Conservation (phyloP, 345 rosid genomes). For the Pistacia atlantica region DNA sequence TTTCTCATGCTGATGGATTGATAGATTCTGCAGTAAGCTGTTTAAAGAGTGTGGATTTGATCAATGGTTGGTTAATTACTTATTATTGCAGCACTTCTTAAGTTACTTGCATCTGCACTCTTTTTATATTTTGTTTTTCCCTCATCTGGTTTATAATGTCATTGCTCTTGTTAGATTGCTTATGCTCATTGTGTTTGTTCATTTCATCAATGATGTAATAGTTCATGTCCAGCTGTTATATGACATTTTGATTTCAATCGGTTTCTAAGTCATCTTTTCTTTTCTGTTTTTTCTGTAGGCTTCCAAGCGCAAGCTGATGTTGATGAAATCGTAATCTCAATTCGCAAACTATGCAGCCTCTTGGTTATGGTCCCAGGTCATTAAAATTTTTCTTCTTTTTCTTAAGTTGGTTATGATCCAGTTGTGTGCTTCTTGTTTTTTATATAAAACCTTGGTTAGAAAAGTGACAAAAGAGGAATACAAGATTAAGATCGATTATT, state of each 20-base stretch:
- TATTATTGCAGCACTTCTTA: slow-evolving; percentile 9
- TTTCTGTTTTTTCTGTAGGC: slow-evolving; percentile 42
- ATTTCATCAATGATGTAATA: background rate
- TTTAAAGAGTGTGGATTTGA: slow-evolving; percentile 45
- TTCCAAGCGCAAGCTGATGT: slow-evolving; percentile 41
- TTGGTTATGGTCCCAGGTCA: slow-evolving; percentile 83
- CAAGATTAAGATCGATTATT: background rate
- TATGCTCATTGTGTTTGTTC: background rate
- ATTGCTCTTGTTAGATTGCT: slow-evolving; percentile 10
- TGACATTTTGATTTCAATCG: slow-evolving; percentile 9
- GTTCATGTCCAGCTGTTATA: background rate
- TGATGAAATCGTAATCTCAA: slow-evolving; percentile 53
- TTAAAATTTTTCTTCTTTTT: slow-evolving; percentile 10
- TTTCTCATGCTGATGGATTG: slow-evolving; percentile 79
- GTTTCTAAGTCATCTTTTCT: background rate
- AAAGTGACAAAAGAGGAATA: background rate
- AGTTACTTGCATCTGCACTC: background rate
- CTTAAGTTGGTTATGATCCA: background rate
- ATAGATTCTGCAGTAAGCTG: slow-evolving; percentile 61
- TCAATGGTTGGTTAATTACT: slow-evolving; percentile 57
- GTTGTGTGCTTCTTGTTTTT: background rate
- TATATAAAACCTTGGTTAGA: background rate
- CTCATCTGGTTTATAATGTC: background rate
- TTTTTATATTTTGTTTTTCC: too few species aligned
- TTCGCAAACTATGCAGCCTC: slow-evolving; percentile 76